A percentile compares a stretch with the other conserved stretches of the same genome.
Conservation (phyloP, 1,139 yeast species). For the Nakaseomyces nivariensis region DNA sequence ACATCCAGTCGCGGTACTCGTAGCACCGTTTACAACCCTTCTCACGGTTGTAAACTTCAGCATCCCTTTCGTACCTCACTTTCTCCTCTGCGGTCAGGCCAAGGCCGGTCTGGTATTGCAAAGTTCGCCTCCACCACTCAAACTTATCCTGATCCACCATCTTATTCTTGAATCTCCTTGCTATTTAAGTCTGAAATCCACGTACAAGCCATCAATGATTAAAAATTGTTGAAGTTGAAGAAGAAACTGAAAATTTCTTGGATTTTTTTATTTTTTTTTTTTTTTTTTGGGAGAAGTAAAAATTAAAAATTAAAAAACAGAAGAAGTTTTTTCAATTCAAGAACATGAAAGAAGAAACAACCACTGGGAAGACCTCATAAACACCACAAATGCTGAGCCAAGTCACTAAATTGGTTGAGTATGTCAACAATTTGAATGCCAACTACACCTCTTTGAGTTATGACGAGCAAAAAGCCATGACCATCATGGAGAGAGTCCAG, state of each 20-base stretch:
- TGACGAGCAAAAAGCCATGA: conserved; percentile 44
- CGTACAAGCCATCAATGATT: too few species aligned
- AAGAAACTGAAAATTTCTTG: too few species aligned
- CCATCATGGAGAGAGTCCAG: conserved; percentile 39
- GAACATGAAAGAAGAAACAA: too few species aligned
- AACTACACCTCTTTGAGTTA: conserved; percentile 35
- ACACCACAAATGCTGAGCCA: conserved; percentile 6
- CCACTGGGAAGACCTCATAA: too few species aligned
- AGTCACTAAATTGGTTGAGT: conserved; percentile 10
- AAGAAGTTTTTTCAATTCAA: too few species aligned
- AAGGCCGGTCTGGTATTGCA: conserved; percentile 64
- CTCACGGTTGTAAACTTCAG: conserved; percentile 34
- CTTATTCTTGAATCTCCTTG: neutral
- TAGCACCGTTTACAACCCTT: conserved; percentile 61
- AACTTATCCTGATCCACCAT: conserved; percentile 36
- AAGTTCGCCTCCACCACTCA: conserved; percentile 74
- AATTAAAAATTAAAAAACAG: too few species aligned
- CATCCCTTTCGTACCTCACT: conserved; percentile 49
- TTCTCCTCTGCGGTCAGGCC: conserved; percentile 49
- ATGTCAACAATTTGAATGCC: conserved; percentile 19
- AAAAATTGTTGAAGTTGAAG: too few species aligned
- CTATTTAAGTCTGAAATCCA: too few species aligned
- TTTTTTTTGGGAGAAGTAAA: too few species aligned
- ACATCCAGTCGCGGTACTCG: conserved; percentile 68
- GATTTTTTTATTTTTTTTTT: too few species aligned